A percentile compares a stretch with the other conserved stretches of the same genome.
Conservation (phyloP, 176 grass and related monocot species). For the Calamus simplicifolius region DNA sequence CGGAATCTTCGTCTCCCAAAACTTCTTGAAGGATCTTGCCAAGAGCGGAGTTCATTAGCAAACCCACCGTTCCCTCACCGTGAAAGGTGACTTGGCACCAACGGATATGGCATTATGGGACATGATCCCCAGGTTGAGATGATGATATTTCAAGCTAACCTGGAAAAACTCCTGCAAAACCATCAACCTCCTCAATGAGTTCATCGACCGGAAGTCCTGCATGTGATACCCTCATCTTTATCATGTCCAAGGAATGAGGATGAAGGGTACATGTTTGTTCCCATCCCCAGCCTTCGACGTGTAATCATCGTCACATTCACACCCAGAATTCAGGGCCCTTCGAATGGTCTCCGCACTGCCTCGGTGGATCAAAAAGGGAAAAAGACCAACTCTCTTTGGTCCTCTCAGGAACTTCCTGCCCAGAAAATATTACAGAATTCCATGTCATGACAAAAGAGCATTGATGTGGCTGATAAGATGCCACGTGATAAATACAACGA, state of each 20-base stretch:
- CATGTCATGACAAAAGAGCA: too few species aligned
- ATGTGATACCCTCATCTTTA: background rate
- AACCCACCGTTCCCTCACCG: too few species aligned
- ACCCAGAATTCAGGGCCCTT: background rate
- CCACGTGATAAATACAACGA: too few species aligned
- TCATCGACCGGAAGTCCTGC: background rate
- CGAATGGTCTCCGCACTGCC: slow-evolving; percentile 10
- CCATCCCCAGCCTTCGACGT: slow-evolving; percentile 6
- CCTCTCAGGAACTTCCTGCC: slow-evolving; percentile 5
- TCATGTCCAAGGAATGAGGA: slow-evolving; percentile 4
- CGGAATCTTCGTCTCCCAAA: too few species aligned
- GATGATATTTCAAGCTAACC: background rate
- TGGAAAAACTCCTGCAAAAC: slow-evolving; percentile 14
- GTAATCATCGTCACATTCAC: slow-evolving; percentile 16
- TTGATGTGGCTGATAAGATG: too few species aligned
- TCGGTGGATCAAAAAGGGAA: slow-evolving; percentile 10
- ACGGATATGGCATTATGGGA: too few species aligned
- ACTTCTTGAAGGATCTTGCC: too few species aligned
- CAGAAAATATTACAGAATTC: background rate
- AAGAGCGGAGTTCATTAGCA: too few species aligned
- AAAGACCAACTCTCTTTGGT: slow-evolving; percentile 6
- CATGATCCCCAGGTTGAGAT: too few species aligned
- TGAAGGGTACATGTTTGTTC: slow-evolving; percentile 14
- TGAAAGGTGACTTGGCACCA: too few species aligned
- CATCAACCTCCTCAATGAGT: slow-evolving; percentile 11